Conservation (phyloP, 768 basidiomycete species). For the Dioszegia aurantiaca region DNA sequence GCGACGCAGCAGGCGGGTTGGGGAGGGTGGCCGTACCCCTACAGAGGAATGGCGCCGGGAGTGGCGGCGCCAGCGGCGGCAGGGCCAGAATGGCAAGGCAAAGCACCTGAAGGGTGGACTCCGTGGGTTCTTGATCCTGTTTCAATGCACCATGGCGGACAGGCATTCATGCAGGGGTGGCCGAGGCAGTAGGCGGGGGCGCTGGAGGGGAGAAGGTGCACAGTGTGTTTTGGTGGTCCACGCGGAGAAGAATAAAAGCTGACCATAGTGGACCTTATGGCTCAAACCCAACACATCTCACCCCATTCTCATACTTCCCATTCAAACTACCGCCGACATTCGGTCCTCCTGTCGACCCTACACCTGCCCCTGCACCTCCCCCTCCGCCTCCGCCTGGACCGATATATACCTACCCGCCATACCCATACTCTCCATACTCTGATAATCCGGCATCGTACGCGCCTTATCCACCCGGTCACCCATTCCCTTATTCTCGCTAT, state of each 20-base stretch:
- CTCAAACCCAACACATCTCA: neutral
- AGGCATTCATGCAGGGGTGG: neutral
- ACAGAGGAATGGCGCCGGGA: slow-evolving; percentile 24
- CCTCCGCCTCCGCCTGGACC: neutral
- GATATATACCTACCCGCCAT: neutral
- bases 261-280: slow-evolving; percentile 15
- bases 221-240: neutral
- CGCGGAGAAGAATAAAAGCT: neutral
- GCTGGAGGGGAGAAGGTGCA: neutral
- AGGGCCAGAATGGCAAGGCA: slow-evolving; percentile 27
- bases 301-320: slow-evolving; percentile 13
- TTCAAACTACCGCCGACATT: slow-evolving; percentile 4
- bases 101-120: slow-evolving; percentile 42
- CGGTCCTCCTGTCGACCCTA: slow-evolving; percentile 6
- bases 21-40: slow-evolving; percentile 41
- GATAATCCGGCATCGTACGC: no score
- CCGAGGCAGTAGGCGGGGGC: slow-evolving; percentile 7
- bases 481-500: slow-evolving; percentile 1
- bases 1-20: slow-evolving; percentile 26
- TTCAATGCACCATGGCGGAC: slow-evolving; percentile 3
- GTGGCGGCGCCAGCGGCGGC: slow-evolving; percentile 17
- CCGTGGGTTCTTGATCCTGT: slow-evolving; percentile 36
- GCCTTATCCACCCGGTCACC: neutral
- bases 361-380: slow-evolving; percentile 5
- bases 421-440: neutral